Evolutionary conservation across 2,329 filamentous ascomycete species (phyloP).

Genomic region (Penicillium sp.): DNA sequence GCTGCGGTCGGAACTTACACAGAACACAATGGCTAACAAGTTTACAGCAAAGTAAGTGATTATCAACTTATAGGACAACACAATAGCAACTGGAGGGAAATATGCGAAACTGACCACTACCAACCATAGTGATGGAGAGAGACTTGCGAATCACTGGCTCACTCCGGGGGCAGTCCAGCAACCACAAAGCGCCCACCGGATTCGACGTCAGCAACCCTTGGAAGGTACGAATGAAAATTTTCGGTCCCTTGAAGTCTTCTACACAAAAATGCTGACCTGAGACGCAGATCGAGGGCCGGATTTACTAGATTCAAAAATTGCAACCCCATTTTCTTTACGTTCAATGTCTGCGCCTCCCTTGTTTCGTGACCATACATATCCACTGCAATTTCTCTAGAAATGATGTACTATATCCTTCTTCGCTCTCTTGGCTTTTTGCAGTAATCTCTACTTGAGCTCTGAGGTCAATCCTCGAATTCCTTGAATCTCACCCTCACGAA

Average conservation of each 20-base stretch:
- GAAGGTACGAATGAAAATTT: constrained; percentile 51
- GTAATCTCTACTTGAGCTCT: constrained; percentile 42
- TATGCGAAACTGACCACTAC: constrained; percentile 20
- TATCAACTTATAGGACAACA: neutral
- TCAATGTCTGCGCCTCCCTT: constrained; percentile 22
- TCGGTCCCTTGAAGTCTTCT: neutral
- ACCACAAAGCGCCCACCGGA: constrained; percentile 56
- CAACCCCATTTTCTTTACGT: constrained; percentile 23
- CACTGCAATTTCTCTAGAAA: constrained; percentile 26
- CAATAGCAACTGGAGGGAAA: constrained; percentile 14
- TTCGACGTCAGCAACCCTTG: constrained; percentile 68
- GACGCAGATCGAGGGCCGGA: constrained; percentile 42
- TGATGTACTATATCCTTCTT: constrained; percentile 25
- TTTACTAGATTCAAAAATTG: constrained; percentile 34
- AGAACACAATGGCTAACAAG: constrained; percentile 41
- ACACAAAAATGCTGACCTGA: constrained; percentile 19
- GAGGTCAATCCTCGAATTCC: constrained; percentile 53
- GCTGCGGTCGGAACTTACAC: constrained; percentile 15
- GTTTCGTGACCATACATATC: constrained; percentile 28
- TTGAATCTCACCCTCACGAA: constrained; percentile 51
- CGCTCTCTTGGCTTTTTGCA: neutral
- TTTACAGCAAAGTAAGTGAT: constrained; percentile 54
- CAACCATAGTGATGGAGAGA: constrained; percentile 62
- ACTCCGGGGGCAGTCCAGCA: constrained; percentile 61
- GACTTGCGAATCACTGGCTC: constrained; percentile 63